These are phyloP conservation scores for Perkinsus chesapeaki DNA, from an alignment of 169 alveolate species.

Conservation along the genomic window DNA sequence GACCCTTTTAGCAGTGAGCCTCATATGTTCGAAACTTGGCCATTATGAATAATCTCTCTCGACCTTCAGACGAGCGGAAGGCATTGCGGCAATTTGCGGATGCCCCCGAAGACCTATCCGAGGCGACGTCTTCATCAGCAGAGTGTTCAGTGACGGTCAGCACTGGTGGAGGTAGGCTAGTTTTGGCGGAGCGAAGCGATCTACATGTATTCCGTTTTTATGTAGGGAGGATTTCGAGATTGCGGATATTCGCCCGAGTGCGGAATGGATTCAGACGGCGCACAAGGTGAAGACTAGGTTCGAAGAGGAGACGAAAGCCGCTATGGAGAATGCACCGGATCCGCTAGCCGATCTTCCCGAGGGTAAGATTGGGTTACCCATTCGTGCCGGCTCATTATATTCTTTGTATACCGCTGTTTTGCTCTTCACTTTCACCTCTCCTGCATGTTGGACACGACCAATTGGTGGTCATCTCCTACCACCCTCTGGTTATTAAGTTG, in stretches of 20 bases:
- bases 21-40: too few species aligned
- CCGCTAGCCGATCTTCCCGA: not conserved
- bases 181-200: not conserved
- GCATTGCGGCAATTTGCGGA: not conserved
- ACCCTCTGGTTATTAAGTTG: too few species aligned
- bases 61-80: not conserved
- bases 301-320: not conserved
- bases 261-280: not conserved
- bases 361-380: too few species aligned
- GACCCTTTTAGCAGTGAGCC: too few species aligned
- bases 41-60: too few species aligned
- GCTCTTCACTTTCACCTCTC: too few species aligned
- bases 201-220: not conserved
- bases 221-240: not conserved
- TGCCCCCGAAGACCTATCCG: not conserved
- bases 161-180: not conserved
- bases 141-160: not conserved
- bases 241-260: not conserved
- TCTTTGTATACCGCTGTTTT: too few species aligned
- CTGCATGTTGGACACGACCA: too few species aligned
- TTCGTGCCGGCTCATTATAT: too few species aligned
- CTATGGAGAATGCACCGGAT: not conserved
- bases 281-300: not conserved
- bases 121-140: not conserved
- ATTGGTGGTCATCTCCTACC: too few species aligned